Conservation (phyloP, 2,329 filamentous ascomycete genomes). For the Diaporthe capsici region DNA sequence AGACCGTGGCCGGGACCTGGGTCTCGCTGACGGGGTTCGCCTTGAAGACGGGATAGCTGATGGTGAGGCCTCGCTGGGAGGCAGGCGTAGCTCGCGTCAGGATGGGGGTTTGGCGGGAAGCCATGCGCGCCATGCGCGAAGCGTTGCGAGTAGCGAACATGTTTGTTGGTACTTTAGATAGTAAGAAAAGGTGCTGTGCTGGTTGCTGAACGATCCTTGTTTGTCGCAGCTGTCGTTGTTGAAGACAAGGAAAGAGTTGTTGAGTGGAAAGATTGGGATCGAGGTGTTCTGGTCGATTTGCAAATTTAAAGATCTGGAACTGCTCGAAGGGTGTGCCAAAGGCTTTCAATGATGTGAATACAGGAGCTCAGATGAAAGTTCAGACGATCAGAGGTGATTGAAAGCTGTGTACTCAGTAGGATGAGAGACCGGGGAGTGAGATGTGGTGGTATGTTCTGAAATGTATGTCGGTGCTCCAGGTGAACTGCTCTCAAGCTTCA, state of each 20-base stretch:
- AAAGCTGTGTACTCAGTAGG: neutral
- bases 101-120: neutral
- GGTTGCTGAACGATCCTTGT: neutral
- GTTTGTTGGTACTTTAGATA: neutral
- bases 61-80: slow-evolving; percentile 52
- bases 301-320: neutral
- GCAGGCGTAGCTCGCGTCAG: neutral
- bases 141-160: neutral
- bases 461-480: too few species aligned
- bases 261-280: neutral
- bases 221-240: neutral
- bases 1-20: slow-evolving; percentile 70
- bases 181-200: too few species aligned
- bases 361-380: neutral
- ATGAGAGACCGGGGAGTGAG: too few species aligned
- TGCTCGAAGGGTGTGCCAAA: neutral
- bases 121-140: neutral
- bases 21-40: slow-evolving; percentile 70
- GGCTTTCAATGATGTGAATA: neutral
- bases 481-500: neutral
- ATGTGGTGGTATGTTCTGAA: neutral
- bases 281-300: neutral
- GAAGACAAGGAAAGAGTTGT: neutral
- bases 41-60: slow-evolving; percentile 56
- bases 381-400: too few species aligned